A percentile compares a stretch with the other conserved stretches of the same genome.
Conservation (phyloP, 108 stramenopile genomes). For the Pseudonitzschia pungens region DNA sequence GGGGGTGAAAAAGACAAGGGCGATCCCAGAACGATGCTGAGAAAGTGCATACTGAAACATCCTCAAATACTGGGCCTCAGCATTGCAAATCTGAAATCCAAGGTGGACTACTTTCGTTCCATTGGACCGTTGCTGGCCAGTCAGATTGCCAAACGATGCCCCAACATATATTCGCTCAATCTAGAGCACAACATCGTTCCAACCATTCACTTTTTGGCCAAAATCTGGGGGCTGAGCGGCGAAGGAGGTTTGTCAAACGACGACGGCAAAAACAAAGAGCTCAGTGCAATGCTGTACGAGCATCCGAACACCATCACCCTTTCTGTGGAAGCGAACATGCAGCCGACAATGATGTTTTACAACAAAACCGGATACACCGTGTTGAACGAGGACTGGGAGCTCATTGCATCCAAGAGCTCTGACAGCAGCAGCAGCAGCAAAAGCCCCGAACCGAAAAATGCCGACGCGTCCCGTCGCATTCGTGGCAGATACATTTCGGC, state of each 20-base stretch:
- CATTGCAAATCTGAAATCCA: conserved; percentile 52
- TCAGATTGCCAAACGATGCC: conserved; percentile 47
- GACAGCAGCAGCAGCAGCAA: background rate
- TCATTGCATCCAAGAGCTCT: background rate
- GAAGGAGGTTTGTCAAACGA: background rate
- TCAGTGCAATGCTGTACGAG: conserved; percentile 37
- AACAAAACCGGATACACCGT: conserved; percentile 76
- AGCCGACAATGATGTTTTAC: conserved; percentile 74
- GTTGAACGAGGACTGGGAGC: conserved; percentile 50
- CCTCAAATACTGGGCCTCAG: conserved; percentile 71
- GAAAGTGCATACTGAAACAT: conserved; percentile 62
- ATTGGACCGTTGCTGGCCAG: conserved; percentile 33
- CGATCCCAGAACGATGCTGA: conserved; percentile 17
- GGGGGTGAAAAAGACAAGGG: conserved; percentile 17
- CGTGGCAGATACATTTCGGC: conserved; percentile 77
- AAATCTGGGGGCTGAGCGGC: conserved; percentile 48
- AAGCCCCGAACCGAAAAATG: background rate
- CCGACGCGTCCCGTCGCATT: conserved; percentile 25
- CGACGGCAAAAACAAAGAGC: conserved; percentile 13
- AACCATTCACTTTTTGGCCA: conserved; percentile 59
- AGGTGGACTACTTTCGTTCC: conserved; percentile 60
- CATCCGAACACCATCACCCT: conserved; percentile 77
- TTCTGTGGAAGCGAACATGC: conserved; percentile 71
- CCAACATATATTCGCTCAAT: conserved; percentile 65
- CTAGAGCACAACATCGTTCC: conserved; percentile 64